Evolutionary conservation across 1,284 basidiomycete genomes (phyloP), one percentile per base, ranked within the genome.

Genomic region (Laetiporus sulphureus): DNA sequence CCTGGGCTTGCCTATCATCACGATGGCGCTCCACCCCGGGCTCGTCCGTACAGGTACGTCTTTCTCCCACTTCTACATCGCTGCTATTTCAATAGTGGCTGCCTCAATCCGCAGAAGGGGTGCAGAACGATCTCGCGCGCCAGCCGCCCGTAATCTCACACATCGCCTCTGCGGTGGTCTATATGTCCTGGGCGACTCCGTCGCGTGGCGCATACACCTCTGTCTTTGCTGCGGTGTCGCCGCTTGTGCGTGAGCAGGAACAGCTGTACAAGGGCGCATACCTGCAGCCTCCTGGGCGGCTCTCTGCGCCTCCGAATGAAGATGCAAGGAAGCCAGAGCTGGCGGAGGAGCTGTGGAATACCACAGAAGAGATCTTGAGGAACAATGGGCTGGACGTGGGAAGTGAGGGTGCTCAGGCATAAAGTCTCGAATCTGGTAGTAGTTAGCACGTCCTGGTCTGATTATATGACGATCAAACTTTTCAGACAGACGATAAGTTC

Each of bases 231-330:
- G 73, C 74, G 0, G 71, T 67, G 2, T 59, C 68, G 0, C 53
- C 59, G 2, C 56, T 72, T 2, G 55, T 54, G 3, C 52, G 48
- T 24, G 54, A 57, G 3, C 52, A 72, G 15, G 49, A 59, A 13
- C 62, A 66, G n/a, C 65, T 60, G 42, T 77, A 69, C 50, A 67
- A 62, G 42, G 73, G 71, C 2, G 61, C 58, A 16, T 76, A 69
- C 51, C 39, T 78, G 6, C 49, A 57, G 31, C 71, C 72, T 2
- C 59, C 64, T 3, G 67, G 66, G 5, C 55, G 53, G 30, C 43
- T 75, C 0, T 44, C 37, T 2, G 36, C 50, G 5, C 53, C 62
- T 1, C 58, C 60, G 3, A 50, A 60, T 2, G 38, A 48, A 11
- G 58, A 57, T 27, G 63, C 62, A 11, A 54, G 56, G 33, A 61